Percentiles rank a stretch among this genome's conserved stretches.
Evolutionary conservation across 129 eudicot species (phyloP).

Genomic region (Deinandra increscens): DNA sequence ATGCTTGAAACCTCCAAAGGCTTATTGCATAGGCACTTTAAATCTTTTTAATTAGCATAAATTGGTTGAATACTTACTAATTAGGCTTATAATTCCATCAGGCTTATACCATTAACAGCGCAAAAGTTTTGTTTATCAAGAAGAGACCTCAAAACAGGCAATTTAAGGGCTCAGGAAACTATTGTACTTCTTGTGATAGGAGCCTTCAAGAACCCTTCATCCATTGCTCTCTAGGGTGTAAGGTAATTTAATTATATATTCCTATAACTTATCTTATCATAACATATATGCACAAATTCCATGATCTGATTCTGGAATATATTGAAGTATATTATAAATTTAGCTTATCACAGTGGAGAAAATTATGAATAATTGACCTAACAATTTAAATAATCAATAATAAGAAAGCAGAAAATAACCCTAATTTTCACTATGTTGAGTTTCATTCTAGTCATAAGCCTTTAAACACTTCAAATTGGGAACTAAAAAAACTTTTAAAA

Average conservation of each 20-base stretch:
- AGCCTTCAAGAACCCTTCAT: conserved; percentile 92
- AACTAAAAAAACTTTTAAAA: background rate
- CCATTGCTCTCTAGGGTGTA: conserved; percentile 98
- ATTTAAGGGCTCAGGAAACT: conserved; percentile 84
- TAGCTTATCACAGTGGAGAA: background rate
- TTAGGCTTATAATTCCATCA: conserved; percentile 25
- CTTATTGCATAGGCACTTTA: background rate
- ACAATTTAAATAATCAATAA: background rate
- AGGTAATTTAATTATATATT: conserved; percentile 52
- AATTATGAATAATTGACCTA: background rate
- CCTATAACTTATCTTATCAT: background rate
- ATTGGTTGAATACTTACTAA: conserved; percentile 18
- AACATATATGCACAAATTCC: background rate
- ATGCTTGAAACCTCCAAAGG: background rate
- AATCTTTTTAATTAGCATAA: conserved; percentile 10
- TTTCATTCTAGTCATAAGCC: background rate
- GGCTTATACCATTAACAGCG: conserved; percentile 97
- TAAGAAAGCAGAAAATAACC: background rate
- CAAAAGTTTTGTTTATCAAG: conserved; percentile 90
- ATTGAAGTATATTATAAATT: too few relatives aligned
- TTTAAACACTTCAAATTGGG: background rate
- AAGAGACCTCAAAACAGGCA: conserved; percentile 98
- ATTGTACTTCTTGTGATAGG: conserved; percentile 96
- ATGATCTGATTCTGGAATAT: conserved; percentile 11
- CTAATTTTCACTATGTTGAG: conserved; percentile 1